phyloP scores from a whole-genome alignment of 1,284 basidiomycete species.

The Mycena sp. region DNA sequence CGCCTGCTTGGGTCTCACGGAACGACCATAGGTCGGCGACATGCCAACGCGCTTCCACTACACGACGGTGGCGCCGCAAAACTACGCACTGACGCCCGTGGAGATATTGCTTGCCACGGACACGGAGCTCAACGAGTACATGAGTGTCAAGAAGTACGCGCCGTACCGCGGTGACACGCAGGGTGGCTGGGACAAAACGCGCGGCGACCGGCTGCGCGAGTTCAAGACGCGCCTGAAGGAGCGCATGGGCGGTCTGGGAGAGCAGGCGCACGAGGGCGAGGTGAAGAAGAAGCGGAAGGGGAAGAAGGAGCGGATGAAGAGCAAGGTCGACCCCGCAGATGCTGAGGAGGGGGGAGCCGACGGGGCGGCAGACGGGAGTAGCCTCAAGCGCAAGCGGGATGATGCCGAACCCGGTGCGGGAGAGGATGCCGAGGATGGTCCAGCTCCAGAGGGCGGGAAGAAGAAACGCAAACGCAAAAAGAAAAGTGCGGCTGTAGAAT shows the following conservation, averaged over 20 bases:
- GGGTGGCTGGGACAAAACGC: slow-evolving; percentile 67
- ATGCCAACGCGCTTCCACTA: slow-evolving; percentile 96
- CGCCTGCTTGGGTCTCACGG: no score
- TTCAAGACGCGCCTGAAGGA: slow-evolving; percentile 68
- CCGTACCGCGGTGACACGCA: slow-evolving; percentile 77
- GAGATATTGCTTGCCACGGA: slow-evolving; percentile 96
- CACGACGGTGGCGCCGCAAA: slow-evolving; percentile 71
- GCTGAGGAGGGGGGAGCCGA: neutral
- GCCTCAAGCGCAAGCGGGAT: slow-evolving; percentile 24
- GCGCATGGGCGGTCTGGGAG: slow-evolving; percentile 38
- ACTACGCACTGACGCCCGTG: slow-evolving; percentile 81
- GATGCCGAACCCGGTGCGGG: slow-evolving; percentile 7
- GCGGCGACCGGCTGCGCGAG: slow-evolving; percentile 78
- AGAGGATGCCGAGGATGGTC: slow-evolving; percentile 1
- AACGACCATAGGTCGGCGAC: slow-evolving; percentile 80
- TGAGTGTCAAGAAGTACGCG: slow-evolving; percentile 90
- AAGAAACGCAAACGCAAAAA: slow-evolving; percentile 26
- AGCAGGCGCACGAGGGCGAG: slow-evolving; percentile 41
- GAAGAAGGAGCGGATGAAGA: slow-evolving; percentile 73
- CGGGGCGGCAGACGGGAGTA: neutral
- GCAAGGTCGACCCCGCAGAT: neutral
- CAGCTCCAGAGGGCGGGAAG: slow-evolving; percentile 19
- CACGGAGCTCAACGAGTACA: slow-evolving; percentile 90
- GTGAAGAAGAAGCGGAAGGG: slow-evolving; percentile 73
- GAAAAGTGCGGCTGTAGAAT: slow-evolving; percentile 8